Evolutionary conservation across 176 grass and related monocot species (phyloP).

Genomic region (Tillandsia leiboldiana): DNA sequence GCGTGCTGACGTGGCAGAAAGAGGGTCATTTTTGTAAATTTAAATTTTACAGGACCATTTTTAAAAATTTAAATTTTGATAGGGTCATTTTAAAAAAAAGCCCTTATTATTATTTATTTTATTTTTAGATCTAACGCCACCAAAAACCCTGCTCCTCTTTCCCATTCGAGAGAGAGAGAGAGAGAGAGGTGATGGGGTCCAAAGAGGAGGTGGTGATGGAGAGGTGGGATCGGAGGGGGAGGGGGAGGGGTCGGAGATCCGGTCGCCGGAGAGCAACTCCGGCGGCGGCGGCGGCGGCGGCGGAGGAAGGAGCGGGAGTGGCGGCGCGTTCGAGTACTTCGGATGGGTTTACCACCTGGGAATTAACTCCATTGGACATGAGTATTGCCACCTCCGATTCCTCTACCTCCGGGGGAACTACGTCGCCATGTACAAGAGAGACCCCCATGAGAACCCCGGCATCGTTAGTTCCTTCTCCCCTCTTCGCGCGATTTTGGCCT

Average conservation of each 20-base stretch:
- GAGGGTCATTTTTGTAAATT: too few species aligned
- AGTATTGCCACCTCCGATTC: constrained; percentile 89
- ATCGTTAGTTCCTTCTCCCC: constrained; percentile 31
- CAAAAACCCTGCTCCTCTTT: not conserved
- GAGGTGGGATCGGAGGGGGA: not conserved
- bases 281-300: constrained; percentile 12
- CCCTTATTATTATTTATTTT: too few species aligned
- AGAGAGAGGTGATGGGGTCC: not conserved
- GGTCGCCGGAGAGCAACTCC: constrained; percentile 31
- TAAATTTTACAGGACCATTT: too few species aligned
- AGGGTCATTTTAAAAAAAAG: too few species aligned
- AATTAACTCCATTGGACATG: constrained; percentile 71
- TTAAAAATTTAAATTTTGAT: too few species aligned
- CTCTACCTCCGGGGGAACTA: constrained; percentile 57
- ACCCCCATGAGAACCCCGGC: constrained; percentile 39
- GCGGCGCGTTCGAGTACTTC: constrained; percentile 29
- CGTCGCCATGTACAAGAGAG: constrained; percentile 89
- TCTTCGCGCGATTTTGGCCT: not conserved
- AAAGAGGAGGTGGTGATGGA: not conserved
- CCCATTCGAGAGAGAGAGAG: not conserved
- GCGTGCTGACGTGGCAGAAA: too few species aligned
- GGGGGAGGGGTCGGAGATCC: constrained; percentile 29
- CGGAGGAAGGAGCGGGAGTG: constrained; percentile 8
- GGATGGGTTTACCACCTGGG: constrained; percentile 94
- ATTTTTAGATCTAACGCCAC: too few species aligned